These are phyloP conservation scores for Penicillium mononematosum DNA, from an alignment of 495 filamentous ascomycete genomes.

Conservation along the genomic window DNA sequence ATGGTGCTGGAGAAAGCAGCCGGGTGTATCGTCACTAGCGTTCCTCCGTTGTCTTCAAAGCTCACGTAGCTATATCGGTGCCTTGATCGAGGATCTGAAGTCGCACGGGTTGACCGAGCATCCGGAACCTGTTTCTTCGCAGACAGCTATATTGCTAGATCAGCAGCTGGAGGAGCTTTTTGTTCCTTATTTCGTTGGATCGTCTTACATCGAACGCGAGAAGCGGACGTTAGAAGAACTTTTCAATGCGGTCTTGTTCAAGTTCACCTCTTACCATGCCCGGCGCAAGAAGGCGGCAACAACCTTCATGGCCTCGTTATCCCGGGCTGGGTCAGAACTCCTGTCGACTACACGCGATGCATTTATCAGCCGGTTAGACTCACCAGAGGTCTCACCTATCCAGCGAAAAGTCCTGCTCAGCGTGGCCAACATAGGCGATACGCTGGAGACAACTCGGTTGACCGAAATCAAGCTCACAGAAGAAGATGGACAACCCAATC, in stretches of 20 bases:
- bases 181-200: slow-evolving; percentile 89
- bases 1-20: slow-evolving; percentile 95
- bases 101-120: slow-evolving; percentile 92
- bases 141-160: slow-evolving; percentile 81
- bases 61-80: slow-evolving; percentile 78
- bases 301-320: slow-evolving; percentile 84
- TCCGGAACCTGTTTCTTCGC: slow-evolving; percentile 84
- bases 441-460: slow-evolving; percentile 50
- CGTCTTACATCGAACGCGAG: slow-evolving; percentile 94
- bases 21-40: slow-evolving; percentile 82
- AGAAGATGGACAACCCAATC: slow-evolving; percentile 77
- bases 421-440: slow-evolving; percentile 67
- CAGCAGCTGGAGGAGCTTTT: slow-evolving; percentile 97
- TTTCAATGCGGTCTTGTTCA: slow-evolving; percentile 90
- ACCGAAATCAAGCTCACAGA: slow-evolving; percentile 85
- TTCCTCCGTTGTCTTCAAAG: slow-evolving; percentile 90
- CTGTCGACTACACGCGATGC: slow-evolving; percentile 73
- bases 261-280: slow-evolving; percentile 90
- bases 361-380: slow-evolving; percentile 81
- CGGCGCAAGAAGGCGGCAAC: slow-evolving; percentile 80
- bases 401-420: slow-evolving; percentile 84
- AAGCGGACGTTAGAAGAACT: slow-evolving; percentile 86
- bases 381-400: slow-evolving; percentile 75
- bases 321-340: slow-evolving; percentile 82
- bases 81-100: slow-evolving; percentile 89